Base-by-base conservation (phyloP, 148 eudicot genomes). In the Amaranthus cruentus region DNA sequence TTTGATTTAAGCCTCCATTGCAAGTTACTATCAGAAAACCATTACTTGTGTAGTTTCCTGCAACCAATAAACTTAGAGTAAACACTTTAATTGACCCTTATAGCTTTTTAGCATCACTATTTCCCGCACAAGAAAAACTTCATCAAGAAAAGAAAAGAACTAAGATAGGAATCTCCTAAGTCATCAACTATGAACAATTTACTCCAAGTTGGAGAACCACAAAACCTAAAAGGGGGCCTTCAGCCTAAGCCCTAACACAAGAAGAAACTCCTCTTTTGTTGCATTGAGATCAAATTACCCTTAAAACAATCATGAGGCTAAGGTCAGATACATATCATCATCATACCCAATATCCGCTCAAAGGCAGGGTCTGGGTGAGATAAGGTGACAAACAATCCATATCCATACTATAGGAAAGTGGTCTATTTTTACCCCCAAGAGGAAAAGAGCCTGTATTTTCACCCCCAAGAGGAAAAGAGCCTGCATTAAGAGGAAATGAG, bases 1-100 rank as follows among this genome's bases (percentile, higher is more conserved):
- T 94, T 82, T 91, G 98, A 85, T 94, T 94, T 89, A 94, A 85
- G 60, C 98, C 98, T 60, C 98, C 98, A 70, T 94, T 94, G 87
- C 97, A 91, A 65, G 93, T 85, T 13, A 94, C 93, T 79, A 79
- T 85, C 6, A 94, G 87, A 80, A 85, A 89, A 68, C 98, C 98
- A 68, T 87, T 94, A 80, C 96, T 94, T 64, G 83, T 82, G 76
- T 94, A 94, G 66, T 87, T 88, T 78, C 98, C 98, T 94, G 89
- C 76, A 89, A 57, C 54, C 44, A 58, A 8, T 58, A 81, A 58
- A 55, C 46, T 67, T 53, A 72, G 47, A 48, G 56, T 63, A 55
- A 43, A 58, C 44, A 6, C 65, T 46, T 15, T 44, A 61, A 60
- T 49, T 5, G 48, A 64, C 14, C 10, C 47, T 63, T 69, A 53